Base-by-base conservation (phyloP, 331 rosid genomes). In the Rhamnella rubrinervis region DNA sequence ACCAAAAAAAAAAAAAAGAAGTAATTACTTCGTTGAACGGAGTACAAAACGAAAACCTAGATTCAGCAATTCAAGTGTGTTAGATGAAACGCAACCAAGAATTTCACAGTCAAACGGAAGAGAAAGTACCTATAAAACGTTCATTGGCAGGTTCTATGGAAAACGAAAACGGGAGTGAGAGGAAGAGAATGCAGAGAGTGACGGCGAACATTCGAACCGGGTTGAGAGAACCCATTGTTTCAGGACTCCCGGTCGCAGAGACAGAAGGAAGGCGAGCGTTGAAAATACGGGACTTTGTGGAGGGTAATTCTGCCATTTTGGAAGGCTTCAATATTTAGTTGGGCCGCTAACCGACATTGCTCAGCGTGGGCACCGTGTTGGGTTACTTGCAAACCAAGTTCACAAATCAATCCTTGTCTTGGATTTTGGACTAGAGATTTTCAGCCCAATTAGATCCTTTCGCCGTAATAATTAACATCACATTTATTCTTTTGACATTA, bases 91-190 rank as follows among this genome's bases (percentile, higher is more conserved):
- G 55, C 46, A 65, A 71, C 20, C 4, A 10, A 71, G 71, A 69
- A 52, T 23, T 12, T 28, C 14, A 0, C 20, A 62, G 72, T 35
- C 69, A 59, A 62, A 46, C 5, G 35, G 65, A 75, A 63, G 28
- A 71, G 55, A 61, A 67, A 37, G 52, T 85, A 91, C 97, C 84
- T 35, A 91, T 23, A 55, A 81, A 78, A 70, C 19, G 87, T 20
- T 70, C 79, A 15, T n/a, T 55, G 65, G 80, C 63, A 7, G 76
- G 47, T 21, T 72, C 80, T 3, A 59, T 9, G 65, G 84, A 20
- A 23, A 70, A 67, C 61, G 70, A 80, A 62, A 37, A 31, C 5
- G 38, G 70, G 1, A 80, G 65, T 4, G 64, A 57, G 73, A 81
- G 76, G 51, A 67, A 55, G 0, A 83, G 47, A 11, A 78, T 65